Evolutionary conservation across 1,284 basidiomycete species (phyloP).

Genomic region (Boletus sp.): DNA sequence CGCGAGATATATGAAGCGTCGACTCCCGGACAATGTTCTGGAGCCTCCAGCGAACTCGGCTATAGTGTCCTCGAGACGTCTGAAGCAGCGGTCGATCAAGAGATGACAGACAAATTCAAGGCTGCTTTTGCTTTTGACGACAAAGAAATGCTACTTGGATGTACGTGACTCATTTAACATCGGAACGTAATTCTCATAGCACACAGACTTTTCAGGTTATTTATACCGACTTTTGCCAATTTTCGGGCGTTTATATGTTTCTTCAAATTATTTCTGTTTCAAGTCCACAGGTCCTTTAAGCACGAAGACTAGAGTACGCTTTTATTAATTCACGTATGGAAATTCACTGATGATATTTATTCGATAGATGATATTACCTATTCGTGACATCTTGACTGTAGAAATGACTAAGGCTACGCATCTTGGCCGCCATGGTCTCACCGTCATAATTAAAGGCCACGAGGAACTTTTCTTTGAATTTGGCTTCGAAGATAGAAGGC

Average conservation of each 20-base stretch:
- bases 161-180: constrained; percentile 45
- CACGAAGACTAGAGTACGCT: constrained; percentile 70
- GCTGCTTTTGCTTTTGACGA: constrained; percentile 80
- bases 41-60: constrained; percentile 53
- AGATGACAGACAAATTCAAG: constrained; percentile 73
- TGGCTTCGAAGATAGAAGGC: constrained; percentile 69
- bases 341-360: constrained; percentile 8
- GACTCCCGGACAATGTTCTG: constrained; percentile 25
- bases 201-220: constrained; percentile 78
- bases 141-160: constrained; percentile 80
- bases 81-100: constrained; percentile 56
- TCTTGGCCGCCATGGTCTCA: constrained; percentile 85
- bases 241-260: constrained; percentile 82
- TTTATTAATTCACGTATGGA: constrained; percentile 5
- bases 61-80: constrained; percentile 75
- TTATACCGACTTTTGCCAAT: constrained; percentile 84
- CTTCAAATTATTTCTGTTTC: constrained; percentile 87
- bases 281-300: constrained; percentile 75
- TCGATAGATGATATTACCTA: constrained; percentile 86
- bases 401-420: constrained; percentile 86
- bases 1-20: constrained; percentile 52
- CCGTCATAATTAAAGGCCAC: constrained; percentile 89
- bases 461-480: constrained; percentile 98
- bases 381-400: constrained; percentile 80
- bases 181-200: constrained; percentile 11